Evolutionary conservation across 2,329 filamentous ascomycete genomes (phyloP), one percentile per base, ranked within the genome.

Genomic region (Alternaria sp.): DNA sequence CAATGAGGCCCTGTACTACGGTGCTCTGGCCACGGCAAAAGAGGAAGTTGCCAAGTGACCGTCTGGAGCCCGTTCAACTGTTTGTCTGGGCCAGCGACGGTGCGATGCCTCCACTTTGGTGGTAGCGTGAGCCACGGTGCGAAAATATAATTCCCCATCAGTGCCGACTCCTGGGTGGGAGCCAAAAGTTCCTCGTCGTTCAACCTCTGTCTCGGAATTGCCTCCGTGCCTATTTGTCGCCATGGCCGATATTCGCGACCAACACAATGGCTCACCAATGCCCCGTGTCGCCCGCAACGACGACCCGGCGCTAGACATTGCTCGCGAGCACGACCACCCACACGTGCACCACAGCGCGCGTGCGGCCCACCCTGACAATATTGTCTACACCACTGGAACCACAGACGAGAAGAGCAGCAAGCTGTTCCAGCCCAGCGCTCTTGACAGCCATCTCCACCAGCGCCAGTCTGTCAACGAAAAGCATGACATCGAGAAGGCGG

Each of bases 361-460:
- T 46, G 75, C 74, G 9, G 70, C 67, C 46, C 69, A 72, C 51
- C 61, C 72, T 21, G 67, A 74, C 58, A 67, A 74, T 45, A 54
- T 70, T 33, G 71, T 69, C 56, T 79, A 79, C 66, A 69, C 74
- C 13, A 63, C 66, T 3, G 76, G 76, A 44, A 78, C 76, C 21
- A 78, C 77, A 9, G 56, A 66, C 31, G 77, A 79, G 50, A 70
- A 69, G 49, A 34, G 51, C 8, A 65, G 66, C 55, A 67, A 70
- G 13, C 71, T 78, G 28, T 70, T 74, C 13, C 61, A 73, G 40
- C 76, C 79, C 5, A 77, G 80, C 48, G 61, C 61, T 23, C 68
- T 60, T 44, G 80, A 82, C 65, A 78, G 80, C 65, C 69, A 65
- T n/a, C 67, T 75, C 21, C 78, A 80, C 51, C 69, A 75, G 44